phyloP scores from a whole-genome alignment of 305 asterid genomes.

The Fraxinus platypoda region DNA sequence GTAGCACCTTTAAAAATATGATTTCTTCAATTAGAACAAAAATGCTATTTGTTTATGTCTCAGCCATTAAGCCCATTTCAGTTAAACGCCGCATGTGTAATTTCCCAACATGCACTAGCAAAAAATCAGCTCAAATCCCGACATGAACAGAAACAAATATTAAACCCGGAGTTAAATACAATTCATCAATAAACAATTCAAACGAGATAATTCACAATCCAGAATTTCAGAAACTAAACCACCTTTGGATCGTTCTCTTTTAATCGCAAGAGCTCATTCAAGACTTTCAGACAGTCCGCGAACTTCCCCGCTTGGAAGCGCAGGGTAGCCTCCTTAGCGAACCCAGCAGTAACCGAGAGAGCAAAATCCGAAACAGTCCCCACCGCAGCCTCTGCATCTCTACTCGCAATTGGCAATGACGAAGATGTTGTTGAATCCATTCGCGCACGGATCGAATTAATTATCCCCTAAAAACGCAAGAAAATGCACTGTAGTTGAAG shows the following conservation, averaged over 20 bases:
- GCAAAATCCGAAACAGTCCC: slow-evolving; percentile 38
- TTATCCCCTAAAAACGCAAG: not conserved
- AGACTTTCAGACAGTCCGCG: slow-evolving; percentile 55
- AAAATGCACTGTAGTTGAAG: slow-evolving; percentile 19
- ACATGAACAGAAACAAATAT: not conserved
- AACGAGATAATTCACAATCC: not conserved
- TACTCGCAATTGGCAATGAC: slow-evolving; percentile 41
- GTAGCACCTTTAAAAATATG: not conserved
- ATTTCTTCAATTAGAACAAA: not conserved
- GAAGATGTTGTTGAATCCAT: slow-evolving; percentile 48
- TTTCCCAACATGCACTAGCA: not conserved
- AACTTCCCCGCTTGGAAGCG: slow-evolving; percentile 75
- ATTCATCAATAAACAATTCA: not conserved
- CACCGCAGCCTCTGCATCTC: slow-evolving; percentile 38
- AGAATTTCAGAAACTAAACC: not conserved
- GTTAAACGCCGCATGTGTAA: not conserved
- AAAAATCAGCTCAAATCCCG: not conserved
- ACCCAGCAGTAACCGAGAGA: slow-evolving; percentile 55
- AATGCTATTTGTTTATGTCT: not conserved
- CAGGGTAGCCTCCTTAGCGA: slow-evolving; percentile 82
- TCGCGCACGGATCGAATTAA: slow-evolving; percentile 30
- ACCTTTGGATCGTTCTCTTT: slow-evolving; percentile 64
- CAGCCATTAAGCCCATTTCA: not conserved
- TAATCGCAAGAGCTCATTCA: slow-evolving; percentile 57
- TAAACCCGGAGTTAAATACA: not conserved